Evolutionary conservation across 2,329 filamentous ascomycete genomes (phyloP).

Genomic region (Fusarium setosum): DNA sequence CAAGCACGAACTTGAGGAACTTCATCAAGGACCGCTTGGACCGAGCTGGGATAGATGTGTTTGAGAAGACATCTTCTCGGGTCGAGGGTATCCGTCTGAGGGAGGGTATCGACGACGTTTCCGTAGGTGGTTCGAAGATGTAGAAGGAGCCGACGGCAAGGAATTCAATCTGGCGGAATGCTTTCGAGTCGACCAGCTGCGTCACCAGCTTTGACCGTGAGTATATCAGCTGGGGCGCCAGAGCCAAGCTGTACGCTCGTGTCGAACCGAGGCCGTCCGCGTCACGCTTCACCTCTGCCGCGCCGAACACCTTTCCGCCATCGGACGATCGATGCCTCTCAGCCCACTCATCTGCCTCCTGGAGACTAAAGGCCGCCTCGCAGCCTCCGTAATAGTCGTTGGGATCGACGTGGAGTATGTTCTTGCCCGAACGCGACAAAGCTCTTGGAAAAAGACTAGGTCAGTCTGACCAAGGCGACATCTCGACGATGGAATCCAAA

Average conservation of each 20-base stretch:
- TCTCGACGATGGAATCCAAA: constrained; percentile 48
- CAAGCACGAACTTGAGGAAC: constrained; percentile 87
- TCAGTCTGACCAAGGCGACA: constrained; percentile 47
- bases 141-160: constrained; percentile 94
- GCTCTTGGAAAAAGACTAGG: constrained; percentile 69
- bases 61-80: constrained; percentile 90
- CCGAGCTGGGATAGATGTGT: constrained; percentile 78
- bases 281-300: constrained; percentile 50
- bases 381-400: constrained; percentile 89
- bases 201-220: constrained; percentile 81
- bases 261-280: constrained; percentile 66
- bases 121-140: constrained; percentile 66
- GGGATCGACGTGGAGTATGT: constrained; percentile 87
- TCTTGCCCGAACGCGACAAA: constrained; percentile 91
- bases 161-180: constrained; percentile 92
- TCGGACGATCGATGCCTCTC: constrained; percentile 47
- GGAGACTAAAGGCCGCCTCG: constrained; percentile 86
- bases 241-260: constrained; percentile 82
- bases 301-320: constrained; percentile 41
- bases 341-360: constrained; percentile 84
- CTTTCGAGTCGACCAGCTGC: constrained; percentile 87
- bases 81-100: constrained; percentile 85
- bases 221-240: constrained; percentile 90
- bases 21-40: constrained; percentile 92
- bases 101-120: constrained; percentile 42